Evolutionary conservation across 2,329 filamentous ascomycete species (phyloP), one percentile per base, ranked within the genome.

Genomic region (Ophiostoma sp.): DNA sequence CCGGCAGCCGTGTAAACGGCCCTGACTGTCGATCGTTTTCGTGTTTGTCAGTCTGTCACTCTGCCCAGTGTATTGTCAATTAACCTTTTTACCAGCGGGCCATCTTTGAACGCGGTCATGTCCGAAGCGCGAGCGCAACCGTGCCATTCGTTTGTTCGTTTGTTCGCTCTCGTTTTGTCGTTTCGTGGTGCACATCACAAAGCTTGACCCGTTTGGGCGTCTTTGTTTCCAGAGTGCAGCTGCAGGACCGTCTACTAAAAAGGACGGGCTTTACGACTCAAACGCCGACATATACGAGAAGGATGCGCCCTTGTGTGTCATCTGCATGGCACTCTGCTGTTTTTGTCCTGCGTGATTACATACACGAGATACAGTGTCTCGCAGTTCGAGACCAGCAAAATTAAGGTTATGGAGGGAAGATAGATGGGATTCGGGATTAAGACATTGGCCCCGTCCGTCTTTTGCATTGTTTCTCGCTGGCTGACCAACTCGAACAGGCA

Each of bases 41-140:
- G 2, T n/a, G 12, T n/a, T 22, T 31, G 19, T 48, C 42, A 48
- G 42, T 48, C 19, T 19, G 15, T 17, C 19, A 1, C 42, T 3
- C 33, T 36, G 33, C 33, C 33, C 33, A 36, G 33, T 36, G 33
- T 48, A 4, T 15, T 48, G 42, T 48, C 42, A 48, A 48, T 48
- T 48, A 48, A 19, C 42, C 17, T 50, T 48, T 66, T 19, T 55
- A 25, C 50, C 50, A 55, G 25, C 22, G 22, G 61, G 31, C 28
- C 7, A 7, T 11, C 31, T n/a, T 42, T 50, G 50, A 31, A 68
- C 42, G 64, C 64, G 64, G 17, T 33, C 50, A 25, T 68, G 42
- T 68, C 64, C 64, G 64, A 68, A 33, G 17, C 64, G 64, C 39
- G 64, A 68, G 42, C 45, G 39, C 45, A 28, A 33, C 64, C 15